A percentile compares a stretch with the other conserved stretches of the same genome.
Conservation (phyloP, 257 asterid species). For the Gentiana straminea region DNA sequence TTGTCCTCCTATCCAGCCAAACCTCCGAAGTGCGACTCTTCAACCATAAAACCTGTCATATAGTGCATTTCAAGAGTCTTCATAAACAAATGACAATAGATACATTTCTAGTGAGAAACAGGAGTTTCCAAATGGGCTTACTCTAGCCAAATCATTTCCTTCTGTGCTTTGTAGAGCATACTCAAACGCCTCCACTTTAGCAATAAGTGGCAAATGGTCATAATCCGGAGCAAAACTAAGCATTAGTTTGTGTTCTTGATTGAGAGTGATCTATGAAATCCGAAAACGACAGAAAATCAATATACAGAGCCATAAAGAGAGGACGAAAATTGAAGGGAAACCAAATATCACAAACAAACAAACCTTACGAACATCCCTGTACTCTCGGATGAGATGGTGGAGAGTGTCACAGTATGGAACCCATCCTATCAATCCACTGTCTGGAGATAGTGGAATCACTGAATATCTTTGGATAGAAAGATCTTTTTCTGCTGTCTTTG, state of each 20-base stretch:
- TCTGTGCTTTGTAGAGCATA: slow-evolving; percentile 87
- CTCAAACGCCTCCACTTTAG: slow-evolving; percentile 98
- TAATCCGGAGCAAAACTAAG: slow-evolving; percentile 94
- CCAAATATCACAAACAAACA: slow-evolving; percentile 2
- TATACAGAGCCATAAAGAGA: slow-evolving; percentile 1
- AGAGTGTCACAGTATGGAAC: slow-evolving; percentile 97
- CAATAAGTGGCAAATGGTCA: slow-evolving; percentile 87
- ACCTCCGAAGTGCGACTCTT: slow-evolving; percentile 99
- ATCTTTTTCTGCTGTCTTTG: slow-evolving; percentile 91
- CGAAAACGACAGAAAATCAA: slow-evolving; percentile 14
- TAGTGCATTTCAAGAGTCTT: slow-evolving; percentile 9
- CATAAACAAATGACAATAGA: slow-evolving; percentile 7
- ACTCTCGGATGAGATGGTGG: slow-evolving; percentile 93
- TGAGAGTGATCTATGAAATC: slow-evolving; percentile 61
- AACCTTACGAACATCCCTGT: slow-evolving; percentile 96
- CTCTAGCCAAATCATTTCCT: slow-evolving; percentile 94
- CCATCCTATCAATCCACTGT: slow-evolving; percentile 97
- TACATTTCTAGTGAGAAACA: neutral
- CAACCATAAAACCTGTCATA: slow-evolving; percentile 81
- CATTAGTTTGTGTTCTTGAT: slow-evolving; percentile 98
- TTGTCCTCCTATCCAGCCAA: slow-evolving; percentile 97
- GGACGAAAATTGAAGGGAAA: neutral
- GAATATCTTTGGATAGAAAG: slow-evolving; percentile 88
- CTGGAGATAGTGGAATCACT: slow-evolving; percentile 94
- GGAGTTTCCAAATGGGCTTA: slow-evolving; percentile 21